Conservation (phyloP, 306 rosid species). For the Quercus aquifolioides region DNA sequence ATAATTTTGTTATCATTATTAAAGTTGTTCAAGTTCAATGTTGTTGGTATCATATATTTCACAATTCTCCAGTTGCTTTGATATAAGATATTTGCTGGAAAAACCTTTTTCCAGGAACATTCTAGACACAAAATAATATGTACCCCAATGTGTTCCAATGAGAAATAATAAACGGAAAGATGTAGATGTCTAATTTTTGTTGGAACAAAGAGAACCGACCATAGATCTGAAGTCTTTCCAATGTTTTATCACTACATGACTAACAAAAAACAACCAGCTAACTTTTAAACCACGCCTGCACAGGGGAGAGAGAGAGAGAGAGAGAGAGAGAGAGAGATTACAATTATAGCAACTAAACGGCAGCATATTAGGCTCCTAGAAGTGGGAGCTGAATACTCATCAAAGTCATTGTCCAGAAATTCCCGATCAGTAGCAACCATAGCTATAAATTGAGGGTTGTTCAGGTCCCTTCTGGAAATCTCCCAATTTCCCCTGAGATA, state of each 20-base stretch:
- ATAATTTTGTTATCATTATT: not conserved
- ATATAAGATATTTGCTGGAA: not conserved
- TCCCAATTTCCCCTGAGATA: constrained; percentile 64
- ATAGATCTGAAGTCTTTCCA: not conserved
- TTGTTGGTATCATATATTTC: not conserved
- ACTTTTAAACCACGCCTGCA: not conserved
- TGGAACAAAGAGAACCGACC: not conserved
- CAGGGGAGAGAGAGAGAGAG: not conserved
- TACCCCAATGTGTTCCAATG: too few species aligned
- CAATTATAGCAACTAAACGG: constrained; percentile 64
- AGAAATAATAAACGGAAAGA: not conserved
- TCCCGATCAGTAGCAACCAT: constrained; percentile 42
- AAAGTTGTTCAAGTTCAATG: too few species aligned
- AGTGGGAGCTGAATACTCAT: constrained; percentile 50
- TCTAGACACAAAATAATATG: not conserved
- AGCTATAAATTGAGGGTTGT: constrained; percentile 43
- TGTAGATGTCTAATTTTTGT: not conserved
- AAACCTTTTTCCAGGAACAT: not conserved
- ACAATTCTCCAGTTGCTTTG: not conserved
- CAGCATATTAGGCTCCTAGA: constrained; percentile 45
- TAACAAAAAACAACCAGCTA: not conserved
- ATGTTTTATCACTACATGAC: not conserved
- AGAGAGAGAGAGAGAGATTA: constrained; percentile 34
- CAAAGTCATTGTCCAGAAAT: constrained; percentile 37
- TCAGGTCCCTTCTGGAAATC: constrained; percentile 53